Conservation (phyloP, 1,284 basidiomycete genomes). For the Puccinia triticina region DNA sequence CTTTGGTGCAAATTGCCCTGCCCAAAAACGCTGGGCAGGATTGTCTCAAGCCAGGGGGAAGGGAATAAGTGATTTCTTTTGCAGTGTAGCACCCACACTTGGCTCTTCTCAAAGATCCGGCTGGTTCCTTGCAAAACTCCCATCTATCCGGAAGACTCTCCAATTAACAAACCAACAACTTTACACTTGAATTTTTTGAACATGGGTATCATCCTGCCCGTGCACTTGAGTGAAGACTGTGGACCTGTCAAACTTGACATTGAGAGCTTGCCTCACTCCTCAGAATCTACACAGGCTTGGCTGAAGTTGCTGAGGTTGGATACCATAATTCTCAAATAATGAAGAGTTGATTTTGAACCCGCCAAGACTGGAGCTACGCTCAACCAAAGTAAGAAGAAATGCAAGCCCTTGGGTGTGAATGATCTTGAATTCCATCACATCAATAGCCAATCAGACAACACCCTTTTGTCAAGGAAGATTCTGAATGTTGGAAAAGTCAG, state of each 20-base stretch:
- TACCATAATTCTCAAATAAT: no score
- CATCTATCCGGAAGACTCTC: neutral
- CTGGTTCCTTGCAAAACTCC: neutral
- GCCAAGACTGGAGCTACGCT: neutral
- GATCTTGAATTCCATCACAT: neutral
- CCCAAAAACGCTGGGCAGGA: no score
- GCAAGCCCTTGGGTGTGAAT: neutral
- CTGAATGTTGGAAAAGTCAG: slow-evolving; percentile 35
- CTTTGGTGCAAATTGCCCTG: no score
- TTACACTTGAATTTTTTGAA: slow-evolving; percentile 15
- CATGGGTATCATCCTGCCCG: slow-evolving; percentile 9
- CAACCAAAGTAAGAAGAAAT: neutral
- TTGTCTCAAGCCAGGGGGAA: slow-evolving; percentile 10
- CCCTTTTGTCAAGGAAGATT: neutral
- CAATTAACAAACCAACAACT: neutral
- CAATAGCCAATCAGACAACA: neutral
- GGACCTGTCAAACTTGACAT: neutral
- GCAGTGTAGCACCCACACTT: slow-evolving; percentile 11
- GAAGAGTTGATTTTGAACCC: slow-evolving; percentile 31
- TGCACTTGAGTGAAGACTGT: neutral
- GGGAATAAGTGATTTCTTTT: slow-evolving; percentile 14
- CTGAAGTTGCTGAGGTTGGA: slow-evolving; percentile 12
- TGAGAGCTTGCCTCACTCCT: neutral
- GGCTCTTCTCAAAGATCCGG: slow-evolving; percentile 4
- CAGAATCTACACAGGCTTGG: neutral